phyloP scores from a whole-genome alignment of 441 rosid species.

The Flueggea neowawraea region DNA sequence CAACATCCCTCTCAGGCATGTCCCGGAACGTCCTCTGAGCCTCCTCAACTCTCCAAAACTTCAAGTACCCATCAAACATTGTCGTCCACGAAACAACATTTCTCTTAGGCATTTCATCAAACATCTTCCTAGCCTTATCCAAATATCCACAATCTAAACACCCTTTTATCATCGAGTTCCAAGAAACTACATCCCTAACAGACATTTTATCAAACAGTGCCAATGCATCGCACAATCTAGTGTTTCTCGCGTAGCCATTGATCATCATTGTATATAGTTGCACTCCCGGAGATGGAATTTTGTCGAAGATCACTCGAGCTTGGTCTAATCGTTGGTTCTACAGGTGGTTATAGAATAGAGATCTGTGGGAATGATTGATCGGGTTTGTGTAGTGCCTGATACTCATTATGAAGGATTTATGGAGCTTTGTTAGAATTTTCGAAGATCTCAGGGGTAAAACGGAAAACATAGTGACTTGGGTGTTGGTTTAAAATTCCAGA shows the following conservation, averaged over 20 bases:
- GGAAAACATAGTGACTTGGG: neutral
- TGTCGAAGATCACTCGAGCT: slow-evolving; percentile 41
- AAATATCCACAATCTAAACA: slow-evolving; percentile 63
- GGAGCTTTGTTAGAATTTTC: neutral
- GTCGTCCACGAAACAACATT: slow-evolving; percentile 76
- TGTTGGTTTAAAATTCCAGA: slow-evolving; percentile 4
- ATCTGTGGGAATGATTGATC: slow-evolving; percentile 17
- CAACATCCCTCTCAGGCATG: slow-evolving; percentile 61
- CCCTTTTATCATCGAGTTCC: slow-evolving; percentile 76
- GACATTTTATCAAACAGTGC: slow-evolving; percentile 48
- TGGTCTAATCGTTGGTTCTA: slow-evolving; percentile 39
- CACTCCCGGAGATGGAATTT: slow-evolving; percentile 46
- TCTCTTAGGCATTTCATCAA: slow-evolving; percentile 67
- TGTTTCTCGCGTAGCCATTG: slow-evolving; percentile 37
- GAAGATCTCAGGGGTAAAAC: slow-evolving; percentile 1
- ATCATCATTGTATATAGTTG: slow-evolving; percentile 57
- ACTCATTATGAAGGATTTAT: neutral
- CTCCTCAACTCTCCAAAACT: slow-evolving; percentile 37
- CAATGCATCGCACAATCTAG: slow-evolving; percentile 35
- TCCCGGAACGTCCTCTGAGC: slow-evolving; percentile 45
- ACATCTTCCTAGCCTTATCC: slow-evolving; percentile 44
- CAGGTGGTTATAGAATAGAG: slow-evolving; percentile 40
- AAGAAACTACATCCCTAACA: slow-evolving; percentile 46
- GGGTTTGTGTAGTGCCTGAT: slow-evolving; percentile 9
- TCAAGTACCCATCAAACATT: slow-evolving; percentile 62